These are phyloP conservation scores for Boletus sp. DNA, from an alignment of 768 basidiomycete genomes.

Conservation along the genomic window DNA sequence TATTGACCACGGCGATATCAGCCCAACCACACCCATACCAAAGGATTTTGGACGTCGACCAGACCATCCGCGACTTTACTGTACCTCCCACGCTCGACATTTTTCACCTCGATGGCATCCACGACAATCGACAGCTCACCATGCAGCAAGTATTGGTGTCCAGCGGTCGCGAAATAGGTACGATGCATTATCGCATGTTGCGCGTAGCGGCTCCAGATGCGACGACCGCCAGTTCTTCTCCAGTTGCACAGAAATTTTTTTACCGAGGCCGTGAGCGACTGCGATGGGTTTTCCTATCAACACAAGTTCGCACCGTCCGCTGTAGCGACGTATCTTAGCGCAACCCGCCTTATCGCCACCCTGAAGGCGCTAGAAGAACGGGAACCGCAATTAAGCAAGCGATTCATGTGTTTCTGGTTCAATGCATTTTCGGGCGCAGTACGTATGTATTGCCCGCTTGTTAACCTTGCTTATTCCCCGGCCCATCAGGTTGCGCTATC, in stretches of 20 bases:
- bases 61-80: constrained; percentile 51
- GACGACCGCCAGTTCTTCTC: constrained; percentile 48
- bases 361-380: constrained; percentile 55
- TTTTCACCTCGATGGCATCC: constrained; percentile 36
- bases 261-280: constrained; percentile 58
- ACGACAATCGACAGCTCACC: constrained; percentile 49
- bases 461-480: constrained; percentile 1
- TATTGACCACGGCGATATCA: constrained; percentile 56
- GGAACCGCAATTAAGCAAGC: constrained; percentile 58
- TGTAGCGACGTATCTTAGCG: constrained; percentile 63
- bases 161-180: constrained; percentile 64
- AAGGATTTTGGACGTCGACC: constrained; percentile 53
- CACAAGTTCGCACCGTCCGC: constrained; percentile 70
- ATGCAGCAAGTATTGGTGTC: constrained; percentile 66
- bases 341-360: constrained; percentile 55
- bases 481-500: constrained; percentile 59
- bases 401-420: constrained; percentile 74
- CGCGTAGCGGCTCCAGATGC: neutral
- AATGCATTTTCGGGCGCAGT: constrained; percentile 73
- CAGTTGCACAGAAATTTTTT: constrained; percentile 70
- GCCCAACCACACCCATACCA: constrained; percentile 52
- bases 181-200: constrained; percentile 19
- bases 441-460: constrained; percentile 27
- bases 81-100: constrained; percentile 51
- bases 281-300: constrained; percentile 52